These are phyloP conservation scores for Claviceps arundinis DNA, from an alignment of 2,329 filamentous ascomycete species.

Conservation along the genomic window DNA sequence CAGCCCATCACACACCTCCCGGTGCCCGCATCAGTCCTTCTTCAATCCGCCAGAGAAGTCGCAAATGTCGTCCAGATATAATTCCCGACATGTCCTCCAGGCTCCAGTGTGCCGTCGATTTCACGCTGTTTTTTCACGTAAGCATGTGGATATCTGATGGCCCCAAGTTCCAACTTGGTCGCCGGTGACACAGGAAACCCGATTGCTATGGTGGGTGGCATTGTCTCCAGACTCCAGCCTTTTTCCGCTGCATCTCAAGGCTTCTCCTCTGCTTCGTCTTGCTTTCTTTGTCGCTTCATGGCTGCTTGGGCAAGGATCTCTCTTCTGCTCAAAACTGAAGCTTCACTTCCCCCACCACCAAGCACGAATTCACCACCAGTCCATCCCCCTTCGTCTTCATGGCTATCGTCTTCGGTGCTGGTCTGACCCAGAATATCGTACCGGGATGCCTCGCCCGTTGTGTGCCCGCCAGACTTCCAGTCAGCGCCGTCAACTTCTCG, in stretches of 20 bases:
- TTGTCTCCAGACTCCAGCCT: slow-evolving; percentile 16
- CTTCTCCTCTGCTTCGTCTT: slow-evolving; percentile 19
- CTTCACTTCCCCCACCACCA: slow-evolving; percentile 37
- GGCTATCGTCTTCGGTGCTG: slow-evolving; percentile 37
- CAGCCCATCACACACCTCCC: too few species aligned
- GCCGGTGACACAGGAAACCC: background rate
- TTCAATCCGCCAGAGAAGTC: too few species aligned
- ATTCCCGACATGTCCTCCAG: too few species aligned
- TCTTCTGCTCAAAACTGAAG: slow-evolving; percentile 45
- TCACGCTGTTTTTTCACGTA: too few species aligned
- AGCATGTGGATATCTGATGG: too few species aligned
- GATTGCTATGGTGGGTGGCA: slow-evolving; percentile 14
- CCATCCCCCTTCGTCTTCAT: slow-evolving; percentile 63
- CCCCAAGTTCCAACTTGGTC: too few species aligned
- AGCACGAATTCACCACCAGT: slow-evolving; percentile 67
- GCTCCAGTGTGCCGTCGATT: too few species aligned
- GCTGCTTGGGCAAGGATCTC: slow-evolving; percentile 54
- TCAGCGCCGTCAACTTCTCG: slow-evolving; percentile 69
- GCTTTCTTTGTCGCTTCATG: slow-evolving; percentile 21
- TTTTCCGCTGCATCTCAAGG: slow-evolving; percentile 18
- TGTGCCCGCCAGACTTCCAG: slow-evolving; percentile 59
- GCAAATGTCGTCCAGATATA: too few species aligned
- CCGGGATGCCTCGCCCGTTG: slow-evolving; percentile 50
- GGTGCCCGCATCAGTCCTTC: too few species aligned
- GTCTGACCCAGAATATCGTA: slow-evolving; percentile 37